Evolutionary conservation across 208 protist genomes (phyloP).

Genomic region (Naegleria gruberi): DNA sequence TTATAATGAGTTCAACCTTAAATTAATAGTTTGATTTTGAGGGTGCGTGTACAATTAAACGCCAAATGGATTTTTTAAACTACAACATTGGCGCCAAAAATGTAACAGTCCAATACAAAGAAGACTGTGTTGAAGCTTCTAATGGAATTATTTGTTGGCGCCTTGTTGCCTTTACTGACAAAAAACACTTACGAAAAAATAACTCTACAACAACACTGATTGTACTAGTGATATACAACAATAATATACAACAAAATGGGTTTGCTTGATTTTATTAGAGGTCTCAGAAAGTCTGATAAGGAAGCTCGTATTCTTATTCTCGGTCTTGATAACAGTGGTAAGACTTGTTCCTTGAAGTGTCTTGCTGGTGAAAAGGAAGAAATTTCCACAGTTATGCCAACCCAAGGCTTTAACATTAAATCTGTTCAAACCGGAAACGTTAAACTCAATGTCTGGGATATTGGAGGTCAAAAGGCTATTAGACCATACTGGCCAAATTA

Average conservation of each 20-base stretch:
- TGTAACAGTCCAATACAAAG: too few relatives aligned
- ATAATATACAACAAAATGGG: slow-evolving; percentile 75
- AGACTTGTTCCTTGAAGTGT: slow-evolving; percentile 86
- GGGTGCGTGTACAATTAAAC: too few relatives aligned
- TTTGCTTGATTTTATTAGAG: slow-evolving; percentile 73
- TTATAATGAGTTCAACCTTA: too few relatives aligned
- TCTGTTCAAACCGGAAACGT: slow-evolving; percentile 68
- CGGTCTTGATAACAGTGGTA: slow-evolving; percentile 93
- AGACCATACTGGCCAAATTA: slow-evolving; percentile 94
- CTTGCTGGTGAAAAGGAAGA: slow-evolving; percentile 75
- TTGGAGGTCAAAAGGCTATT: slow-evolving; percentile 83
- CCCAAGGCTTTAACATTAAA: slow-evolving; percentile 95
- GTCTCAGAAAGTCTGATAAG: slow-evolving; percentile 61
- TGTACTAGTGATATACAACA: too few relatives aligned
- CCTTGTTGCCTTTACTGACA: too few relatives aligned
- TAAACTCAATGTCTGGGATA: slow-evolving; percentile 94
- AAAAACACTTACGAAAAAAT: too few relatives aligned
- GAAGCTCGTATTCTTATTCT: slow-evolving; percentile 80
- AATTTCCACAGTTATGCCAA: slow-evolving; percentile 78
- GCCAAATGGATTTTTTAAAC: too few relatives aligned
- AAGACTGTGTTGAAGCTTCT: too few relatives aligned
- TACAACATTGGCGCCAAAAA: too few relatives aligned
- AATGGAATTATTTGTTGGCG: too few relatives aligned
- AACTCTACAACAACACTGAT: too few relatives aligned
- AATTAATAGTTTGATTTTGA: too few relatives aligned